Percentiles rank a stretch among this genome's conserved stretches.
These are phyloP conservation scores for Starmerella khaoyaiensis DNA, from an alignment of 805 yeast genomes.

Conservation along the genomic window DNA sequence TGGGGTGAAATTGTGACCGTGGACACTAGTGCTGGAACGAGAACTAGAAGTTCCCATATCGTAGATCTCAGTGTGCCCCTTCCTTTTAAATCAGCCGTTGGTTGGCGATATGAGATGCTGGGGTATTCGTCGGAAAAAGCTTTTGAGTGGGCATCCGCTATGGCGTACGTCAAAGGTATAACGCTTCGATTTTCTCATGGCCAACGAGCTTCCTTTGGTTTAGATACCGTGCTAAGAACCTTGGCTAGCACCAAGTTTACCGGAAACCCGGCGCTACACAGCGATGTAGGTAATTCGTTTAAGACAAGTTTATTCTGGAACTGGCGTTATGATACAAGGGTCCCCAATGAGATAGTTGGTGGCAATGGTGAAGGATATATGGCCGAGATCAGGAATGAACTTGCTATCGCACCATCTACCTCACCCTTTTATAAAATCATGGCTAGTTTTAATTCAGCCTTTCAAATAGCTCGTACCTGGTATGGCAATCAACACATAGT, in stretches of 20 bases:
- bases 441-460: slow-evolving; percentile 29
- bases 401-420: slow-evolving; percentile 30
- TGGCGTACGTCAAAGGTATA: slow-evolving; percentile 38
- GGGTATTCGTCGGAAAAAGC: slow-evolving; percentile 40
- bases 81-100: slow-evolving; percentile 30
- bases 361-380: slow-evolving; percentile 35
- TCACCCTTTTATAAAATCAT: slow-evolving; percentile 27
- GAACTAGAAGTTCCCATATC: slow-evolving; percentile 44
- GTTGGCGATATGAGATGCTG: slow-evolving; percentile 42
- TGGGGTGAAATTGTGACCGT: slow-evolving; percentile 51
- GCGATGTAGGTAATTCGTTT: slow-evolving; percentile 47
- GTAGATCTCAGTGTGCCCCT: slow-evolving; percentile 41
- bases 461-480: slow-evolving; percentile 18
- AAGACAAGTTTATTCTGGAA: slow-evolving; percentile 43
- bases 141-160: slow-evolving; percentile 41
- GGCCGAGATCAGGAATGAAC: slow-evolving; percentile 35
- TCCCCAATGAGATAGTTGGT: slow-evolving; percentile 28
- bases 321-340: slow-evolving; percentile 34
- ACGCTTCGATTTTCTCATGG: slow-evolving; percentile 30
- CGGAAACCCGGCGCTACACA: slow-evolving; percentile 45
- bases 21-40: slow-evolving; percentile 48
- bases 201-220: slow-evolving; percentile 37
- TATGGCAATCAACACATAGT: no score
- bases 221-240: slow-evolving; percentile 47
- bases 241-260: slow-evolving; percentile 34